Evolutionary conservation across 2,329 filamentous ascomycete genomes (phyloP).

Genomic region (Niveomyces coronatus): DNA sequence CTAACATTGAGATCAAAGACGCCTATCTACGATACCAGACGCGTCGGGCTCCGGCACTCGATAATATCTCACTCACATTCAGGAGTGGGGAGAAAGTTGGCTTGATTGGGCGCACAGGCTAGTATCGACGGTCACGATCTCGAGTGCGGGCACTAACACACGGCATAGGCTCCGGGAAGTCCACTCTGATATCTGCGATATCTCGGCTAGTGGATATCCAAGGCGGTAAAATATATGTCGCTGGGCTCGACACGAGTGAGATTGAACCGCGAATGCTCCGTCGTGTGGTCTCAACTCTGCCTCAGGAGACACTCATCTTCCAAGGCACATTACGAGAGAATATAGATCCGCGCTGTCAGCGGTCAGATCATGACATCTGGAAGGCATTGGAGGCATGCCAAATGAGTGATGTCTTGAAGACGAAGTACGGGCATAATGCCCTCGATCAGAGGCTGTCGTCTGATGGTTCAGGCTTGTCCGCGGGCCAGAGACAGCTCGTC

Average conservation of each 20-base stretch:
- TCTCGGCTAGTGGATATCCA: constrained; percentile 5
- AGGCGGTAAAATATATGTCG: neutral
- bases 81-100: constrained; percentile 2
- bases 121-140: neutral
- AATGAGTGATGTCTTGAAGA: neutral
- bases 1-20: neutral
- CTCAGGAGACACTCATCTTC: constrained; percentile 7
- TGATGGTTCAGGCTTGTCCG: constrained; percentile 6
- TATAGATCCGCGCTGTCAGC: neutral
- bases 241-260: neutral
- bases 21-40: constrained; percentile 5
- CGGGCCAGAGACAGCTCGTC: constrained; percentile 7
- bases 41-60: neutral
- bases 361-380: constrained; percentile 3
- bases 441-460: constrained; percentile 2
- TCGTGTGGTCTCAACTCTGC: neutral
- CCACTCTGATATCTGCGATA: constrained; percentile 3
- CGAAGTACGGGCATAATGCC: neutral
- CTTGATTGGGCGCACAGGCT: constrained; percentile 5
- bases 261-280: constrained; percentile 5
- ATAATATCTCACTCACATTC: neutral
- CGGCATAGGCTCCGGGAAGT: constrained; percentile 5
- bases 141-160: neutral
- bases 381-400: constrained; percentile 1
- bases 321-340: constrained; percentile 6